Base-by-base conservation (phyloP, 225 moss, liverwort and hornwort species). In the Takakia lepidozioides region DNA sequence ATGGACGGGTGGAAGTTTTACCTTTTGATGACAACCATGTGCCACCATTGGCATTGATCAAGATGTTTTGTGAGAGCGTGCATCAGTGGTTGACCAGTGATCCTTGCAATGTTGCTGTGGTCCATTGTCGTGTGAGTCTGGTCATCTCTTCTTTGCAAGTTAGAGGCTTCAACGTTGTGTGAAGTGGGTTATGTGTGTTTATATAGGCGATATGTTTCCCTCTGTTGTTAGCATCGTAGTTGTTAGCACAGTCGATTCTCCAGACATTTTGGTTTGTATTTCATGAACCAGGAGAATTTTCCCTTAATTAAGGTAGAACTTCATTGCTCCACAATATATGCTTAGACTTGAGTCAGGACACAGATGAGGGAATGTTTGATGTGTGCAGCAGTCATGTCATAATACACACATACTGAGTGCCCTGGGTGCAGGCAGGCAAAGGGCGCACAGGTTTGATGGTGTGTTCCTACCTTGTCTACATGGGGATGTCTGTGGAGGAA, bases 371-470 rank as follows among this genome's bases (percentile, higher is more conserved):
- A n/a, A n/a, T n/a, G n/a, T 38, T 38, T 16, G 2, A 29, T 57
- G 19, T 15, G 26, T 34, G 3, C 50, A 25, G 29, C 27, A 14
- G 4, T 29, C 13, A 24, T 18, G 25, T 13, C 13, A 8, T 13
- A 8, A 25, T 29, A 3, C 24, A 38, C 16, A 15, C 45, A 28
- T 18, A 34, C 48, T 54, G 13, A 23, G 19, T 27, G 57, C 8
- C 17, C 25, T 50, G 49, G 18, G 47, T 54, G 45, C 73, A 80
- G 79, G 79, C 79, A 34, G 79, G 79, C 3, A 80, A 80, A 32
- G 79, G 79, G 19, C 69, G 79, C 38, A 80, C 79, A 52, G 79
- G 79, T 13, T 74, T 80, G 70, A 80, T 80, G 79, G 66, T 73
- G 19, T 70, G 79, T 52, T 22, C 73, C 17, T 80, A 74, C 49